Conservation (phyloP, 2,329 filamentous ascomycete genomes). For the Pyrenochaeta sp. region DNA sequence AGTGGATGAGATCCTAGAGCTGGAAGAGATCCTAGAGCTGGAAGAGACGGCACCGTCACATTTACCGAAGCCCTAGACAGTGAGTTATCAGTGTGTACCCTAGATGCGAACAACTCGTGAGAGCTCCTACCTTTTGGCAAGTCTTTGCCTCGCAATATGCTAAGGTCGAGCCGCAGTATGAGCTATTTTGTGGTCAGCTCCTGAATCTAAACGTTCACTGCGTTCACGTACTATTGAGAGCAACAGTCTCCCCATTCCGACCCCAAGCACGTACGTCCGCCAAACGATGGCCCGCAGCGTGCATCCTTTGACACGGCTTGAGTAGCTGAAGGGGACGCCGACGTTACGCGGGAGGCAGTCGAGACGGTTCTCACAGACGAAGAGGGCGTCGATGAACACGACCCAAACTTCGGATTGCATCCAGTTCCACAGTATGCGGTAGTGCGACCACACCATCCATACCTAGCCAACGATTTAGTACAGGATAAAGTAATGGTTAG, state of each 20-base stretch:
- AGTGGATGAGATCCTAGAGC: too few species aligned
- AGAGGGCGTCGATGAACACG: constrained; percentile 14
- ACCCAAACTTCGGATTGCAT: constrained; percentile 24
- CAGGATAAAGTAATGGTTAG: background rate
- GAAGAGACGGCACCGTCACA: too few species aligned
- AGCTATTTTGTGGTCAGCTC: too few species aligned
- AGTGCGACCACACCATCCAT: constrained; percentile 15
- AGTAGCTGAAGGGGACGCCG: constrained; percentile 6
- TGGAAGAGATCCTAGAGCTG: too few species aligned
- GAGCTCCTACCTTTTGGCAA: background rate
- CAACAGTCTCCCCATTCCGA: constrained; percentile 25
- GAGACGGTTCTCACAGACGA: background rate
- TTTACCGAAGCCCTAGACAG: background rate
- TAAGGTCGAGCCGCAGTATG: constrained; percentile 17
- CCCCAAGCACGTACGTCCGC: constrained; percentile 14
- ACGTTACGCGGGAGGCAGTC: constrained; percentile 19
- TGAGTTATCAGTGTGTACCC: too few species aligned
- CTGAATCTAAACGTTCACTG: too few species aligned
- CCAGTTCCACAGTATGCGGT: constrained; percentile 23
- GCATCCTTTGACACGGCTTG: background rate
- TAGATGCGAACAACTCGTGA: too few species aligned
- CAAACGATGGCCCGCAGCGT: background rate
- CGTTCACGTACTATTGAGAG: too few species aligned
- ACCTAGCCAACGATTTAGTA: background rate
- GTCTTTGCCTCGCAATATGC: background rate